phyloP scores from a whole-genome alignment of 1,284 basidiomycete genomes.

The Phellinidium pouzarii region DNA sequence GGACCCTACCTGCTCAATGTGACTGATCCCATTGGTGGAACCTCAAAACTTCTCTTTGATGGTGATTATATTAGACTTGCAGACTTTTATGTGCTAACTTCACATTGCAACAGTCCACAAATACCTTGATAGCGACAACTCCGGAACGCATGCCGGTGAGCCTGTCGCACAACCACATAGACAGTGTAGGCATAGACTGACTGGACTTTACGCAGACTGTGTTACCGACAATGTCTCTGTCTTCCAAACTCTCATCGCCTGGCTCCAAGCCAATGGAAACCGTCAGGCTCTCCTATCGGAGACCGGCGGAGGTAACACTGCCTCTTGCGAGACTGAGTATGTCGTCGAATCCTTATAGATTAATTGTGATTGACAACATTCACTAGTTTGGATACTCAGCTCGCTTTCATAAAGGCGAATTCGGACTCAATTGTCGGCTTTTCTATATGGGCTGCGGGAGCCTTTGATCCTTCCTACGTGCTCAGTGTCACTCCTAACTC shows the following conservation, averaged over 20 bases:
- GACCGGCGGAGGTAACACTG: slow-evolving; percentile 51
- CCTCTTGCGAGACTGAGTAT: slow-evolving; percentile 40
- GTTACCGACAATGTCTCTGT: slow-evolving; percentile 37
- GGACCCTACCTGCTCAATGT: slow-evolving; percentile 44
- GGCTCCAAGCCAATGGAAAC: slow-evolving; percentile 42
- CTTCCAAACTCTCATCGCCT: slow-evolving; percentile 38
- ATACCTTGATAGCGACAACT: slow-evolving; percentile 55
- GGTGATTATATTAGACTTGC: slow-evolving; percentile 24
- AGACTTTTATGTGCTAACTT: neutral
- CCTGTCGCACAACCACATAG: slow-evolving; percentile 24
- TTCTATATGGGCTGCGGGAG: slow-evolving; percentile 40
- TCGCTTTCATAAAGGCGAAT: slow-evolving; percentile 42
- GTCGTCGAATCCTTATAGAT: slow-evolving; percentile 11
- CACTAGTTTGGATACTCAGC: slow-evolving; percentile 34
- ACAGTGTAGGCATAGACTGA: neutral
- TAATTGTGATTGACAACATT: slow-evolving; percentile 1
- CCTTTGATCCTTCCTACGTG: slow-evolving; percentile 34
- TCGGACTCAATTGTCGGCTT: slow-evolving; percentile 42
- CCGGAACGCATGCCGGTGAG: slow-evolving; percentile 38
- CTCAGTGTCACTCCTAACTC: slow-evolving; percentile 32
- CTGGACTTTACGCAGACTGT: slow-evolving; percentile 8
- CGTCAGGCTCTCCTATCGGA: slow-evolving; percentile 52
- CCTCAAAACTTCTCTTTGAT: slow-evolving; percentile 49
- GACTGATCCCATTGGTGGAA: slow-evolving; percentile 47
- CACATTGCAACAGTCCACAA: slow-evolving; percentile 40